These are phyloP conservation scores for Rhodotorula paludigena DNA, from an alignment of 768 basidiomycete genomes.

Conservation along the genomic window DNA sequence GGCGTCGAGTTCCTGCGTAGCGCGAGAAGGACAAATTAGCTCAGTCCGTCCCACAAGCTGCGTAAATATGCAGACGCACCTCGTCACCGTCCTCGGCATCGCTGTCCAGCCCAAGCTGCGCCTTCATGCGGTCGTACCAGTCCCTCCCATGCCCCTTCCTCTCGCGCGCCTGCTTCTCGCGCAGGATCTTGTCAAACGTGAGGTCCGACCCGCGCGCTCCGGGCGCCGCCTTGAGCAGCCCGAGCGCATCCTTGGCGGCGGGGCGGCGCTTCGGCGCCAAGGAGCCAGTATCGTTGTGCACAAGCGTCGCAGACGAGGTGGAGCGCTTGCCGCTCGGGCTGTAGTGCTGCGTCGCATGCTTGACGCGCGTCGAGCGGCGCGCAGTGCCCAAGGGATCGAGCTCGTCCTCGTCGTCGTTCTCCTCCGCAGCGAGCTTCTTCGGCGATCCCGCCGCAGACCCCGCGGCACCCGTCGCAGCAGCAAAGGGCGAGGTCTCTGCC, in stretches of 20 bases:
- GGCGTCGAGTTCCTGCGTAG: conserved; percentile 10
- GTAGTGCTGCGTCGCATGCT: conserved; percentile 1
- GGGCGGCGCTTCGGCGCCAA: no score
- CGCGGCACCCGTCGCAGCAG: no score
- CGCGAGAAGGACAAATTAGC: no score
- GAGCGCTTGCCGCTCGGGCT: background rate
- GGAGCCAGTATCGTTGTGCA: background rate
- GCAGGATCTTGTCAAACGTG: conserved; percentile 11
- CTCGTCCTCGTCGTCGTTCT: background rate
- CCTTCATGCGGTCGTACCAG: conserved; percentile 1
- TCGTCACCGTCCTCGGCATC: background rate
- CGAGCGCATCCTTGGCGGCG: background rate
- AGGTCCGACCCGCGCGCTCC: background rate
- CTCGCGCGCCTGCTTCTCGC: background rate
- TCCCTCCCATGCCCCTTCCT: background rate
- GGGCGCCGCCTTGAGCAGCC: background rate
- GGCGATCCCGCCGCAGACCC: no score
- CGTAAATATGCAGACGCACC: background rate
- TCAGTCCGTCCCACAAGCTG: background rate
- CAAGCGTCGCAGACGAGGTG: background rate
- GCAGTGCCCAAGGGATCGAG: no score
- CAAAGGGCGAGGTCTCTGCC: background rate
- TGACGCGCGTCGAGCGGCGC: conserved; percentile 7
- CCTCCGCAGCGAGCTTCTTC: no score
- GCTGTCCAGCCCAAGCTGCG: background rate